Evolutionary conservation across 2,329 filamentous ascomycete species (phyloP), one percentile per base, ranked within the genome.

Genomic region (Fusarium oligoseptatum): DNA sequence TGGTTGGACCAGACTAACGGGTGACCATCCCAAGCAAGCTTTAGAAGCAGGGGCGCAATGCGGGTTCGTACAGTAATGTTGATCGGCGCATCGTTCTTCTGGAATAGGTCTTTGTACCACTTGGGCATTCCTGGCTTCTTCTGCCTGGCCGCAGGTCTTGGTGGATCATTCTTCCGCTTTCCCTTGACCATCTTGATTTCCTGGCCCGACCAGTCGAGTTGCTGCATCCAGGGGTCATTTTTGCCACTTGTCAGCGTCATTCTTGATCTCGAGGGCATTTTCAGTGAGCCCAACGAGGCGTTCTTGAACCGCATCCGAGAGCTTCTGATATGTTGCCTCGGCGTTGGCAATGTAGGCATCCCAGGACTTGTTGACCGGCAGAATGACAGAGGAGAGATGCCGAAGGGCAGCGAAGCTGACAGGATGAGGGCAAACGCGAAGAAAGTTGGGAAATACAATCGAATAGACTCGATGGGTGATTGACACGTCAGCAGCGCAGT

Each of bases 121-220:
- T 93, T 89, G 0, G 97, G 97, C 93, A 94, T 97, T 15, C 97
- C 97, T 0, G 96, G 95, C 84, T 93, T 95, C 87, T 98, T 99
- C 81, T 99, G 97, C 55, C 93, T 88, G 12, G 92, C 92, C 9
- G 92, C 93, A 34, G 93, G 95, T 52, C 95, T 88, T 2, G 93
- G 93, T 12, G 93, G 92, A 66, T 97, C 94, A 11, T 85, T 87
- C 82, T 98, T 98, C 83, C 93, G 95, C 85, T 97, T 98, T 4
- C 92, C 93, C 81, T 98, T 98, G 24, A 91, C 92, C 93, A 96
- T 97, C 80, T 91, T 95, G 71, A 98, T 88, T 81, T 97, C 94
- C 83, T 98, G 95, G 4, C 94, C 95, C 1, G 94, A 94, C 97
- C 97, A 99, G 85, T 99, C 95, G 62, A 99, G 89, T 85, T 99